phyloP scores from a whole-genome alignment of 306 rosid species.

The Fragaria ananassa region DNA sequence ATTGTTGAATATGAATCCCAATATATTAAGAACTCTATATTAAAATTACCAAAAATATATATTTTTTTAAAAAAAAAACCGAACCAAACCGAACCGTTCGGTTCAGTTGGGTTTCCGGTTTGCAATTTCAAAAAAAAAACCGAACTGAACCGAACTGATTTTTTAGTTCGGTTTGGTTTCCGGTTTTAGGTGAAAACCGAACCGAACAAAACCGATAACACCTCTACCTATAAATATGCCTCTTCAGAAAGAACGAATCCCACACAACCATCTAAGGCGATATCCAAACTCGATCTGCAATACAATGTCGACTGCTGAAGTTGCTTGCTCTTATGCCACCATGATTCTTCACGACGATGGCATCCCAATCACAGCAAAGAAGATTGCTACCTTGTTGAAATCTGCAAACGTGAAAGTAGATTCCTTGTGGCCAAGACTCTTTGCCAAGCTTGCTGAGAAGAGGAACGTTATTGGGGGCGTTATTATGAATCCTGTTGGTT shows the following conservation, averaged over 20 bases:
- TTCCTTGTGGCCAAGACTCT: constrained; percentile 64
- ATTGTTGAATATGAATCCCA: no score
- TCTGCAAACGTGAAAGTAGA: constrained; percentile 55
- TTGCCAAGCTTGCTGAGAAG: constrained; percentile 65
- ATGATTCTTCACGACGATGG: constrained; percentile 67
- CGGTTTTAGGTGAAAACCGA: no score
- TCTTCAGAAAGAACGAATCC: background rate
- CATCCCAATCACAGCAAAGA: constrained; percentile 61
- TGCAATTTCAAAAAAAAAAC: no score
- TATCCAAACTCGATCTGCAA: background rate
- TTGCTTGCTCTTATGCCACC: constrained; percentile 52
- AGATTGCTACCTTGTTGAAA: constrained; percentile 52
- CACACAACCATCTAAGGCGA: background rate
- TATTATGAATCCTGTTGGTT: constrained; percentile 46
- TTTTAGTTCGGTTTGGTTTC: no score
- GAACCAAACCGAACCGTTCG: no score
- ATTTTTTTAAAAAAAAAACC: no score
- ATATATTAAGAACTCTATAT: no score
- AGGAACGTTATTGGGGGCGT: constrained; percentile 41
- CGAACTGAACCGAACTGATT: no score
- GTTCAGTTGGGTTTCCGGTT: no score
- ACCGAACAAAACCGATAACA: no score
- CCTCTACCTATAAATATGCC: background rate
- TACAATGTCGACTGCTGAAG: constrained; percentile 38
- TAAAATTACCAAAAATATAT: no score